A percentile compares a stretch with the other conserved stretches of the same genome.
phyloP scores from a whole-genome alignment of 1,284 basidiomycete species.

The Pterula multifida region DNA sequence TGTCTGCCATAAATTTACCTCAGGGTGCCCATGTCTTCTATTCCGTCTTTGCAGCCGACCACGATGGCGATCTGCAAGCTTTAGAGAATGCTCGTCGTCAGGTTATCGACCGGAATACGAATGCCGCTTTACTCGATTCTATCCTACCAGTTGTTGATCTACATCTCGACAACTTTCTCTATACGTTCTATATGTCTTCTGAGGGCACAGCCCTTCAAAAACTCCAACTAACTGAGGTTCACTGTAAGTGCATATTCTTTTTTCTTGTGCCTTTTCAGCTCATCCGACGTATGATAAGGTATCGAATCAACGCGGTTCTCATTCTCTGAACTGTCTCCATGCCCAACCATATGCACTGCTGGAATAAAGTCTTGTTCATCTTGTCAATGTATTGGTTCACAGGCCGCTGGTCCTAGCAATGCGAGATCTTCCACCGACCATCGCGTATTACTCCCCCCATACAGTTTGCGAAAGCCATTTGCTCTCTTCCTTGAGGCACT shows the following conservation, averaged over 20 bases:
- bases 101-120: slow-evolving; percentile 27
- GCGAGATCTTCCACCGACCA: not conserved
- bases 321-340: not conserved
- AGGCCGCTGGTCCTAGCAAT: not conserved
- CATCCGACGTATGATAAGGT: not conserved
- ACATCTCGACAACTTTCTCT: slow-evolving; percentile 29
- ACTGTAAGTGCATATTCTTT: not conserved
- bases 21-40: slow-evolving; percentile 27
- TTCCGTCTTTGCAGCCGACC: slow-evolving; percentile 29
- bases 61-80: slow-evolving; percentile 23
- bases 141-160: slow-evolving; percentile 38
- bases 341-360: not conserved
- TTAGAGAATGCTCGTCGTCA: slow-evolving; percentile 45
- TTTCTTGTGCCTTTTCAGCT: not conserved
- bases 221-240: not conserved
- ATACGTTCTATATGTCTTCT: slow-evolving; percentile 43
- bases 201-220: slow-evolving; percentile 12
- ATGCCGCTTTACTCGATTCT: slow-evolving; percentile 28
- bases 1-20: not conserved
- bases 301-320: not conserved
- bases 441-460: not conserved
- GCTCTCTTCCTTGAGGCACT: slow-evolving; percentile 31
- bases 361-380: not conserved
- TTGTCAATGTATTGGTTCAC: not conserved
- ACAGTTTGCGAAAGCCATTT: not conserved